Conservation (phyloP, 306 rosid species). For the Trifolium fragiferum region DNA sequence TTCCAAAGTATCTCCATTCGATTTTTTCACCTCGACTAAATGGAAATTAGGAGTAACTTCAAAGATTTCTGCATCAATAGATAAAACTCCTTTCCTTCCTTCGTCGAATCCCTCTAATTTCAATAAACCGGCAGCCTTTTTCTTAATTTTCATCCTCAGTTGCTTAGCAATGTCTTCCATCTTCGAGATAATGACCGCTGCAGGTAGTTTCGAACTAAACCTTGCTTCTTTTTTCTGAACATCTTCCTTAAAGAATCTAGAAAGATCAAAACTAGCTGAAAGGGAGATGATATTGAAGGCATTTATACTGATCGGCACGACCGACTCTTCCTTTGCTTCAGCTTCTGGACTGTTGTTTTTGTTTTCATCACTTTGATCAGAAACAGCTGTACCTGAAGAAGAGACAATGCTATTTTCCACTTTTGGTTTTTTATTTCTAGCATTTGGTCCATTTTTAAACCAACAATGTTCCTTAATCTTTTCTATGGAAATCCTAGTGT, state of each 20-base stretch:
- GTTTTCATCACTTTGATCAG: slow-evolving; percentile 43
- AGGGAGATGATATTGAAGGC: slow-evolving; percentile 86
- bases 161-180: slow-evolving; percentile 72
- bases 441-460: slow-evolving; percentile 62
- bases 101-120: slow-evolving; percentile 60
- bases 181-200: slow-evolving; percentile 64
- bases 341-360: slow-evolving; percentile 38
- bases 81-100: slow-evolving; percentile 77
- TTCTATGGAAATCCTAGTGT: slow-evolving; percentile 59
- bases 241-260: slow-evolving; percentile 62
- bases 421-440: slow-evolving; percentile 38
- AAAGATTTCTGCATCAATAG: slow-evolving; percentile 85
- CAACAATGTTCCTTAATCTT: slow-evolving; percentile 65
- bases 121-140: slow-evolving; percentile 68
- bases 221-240: slow-evolving; percentile 59
- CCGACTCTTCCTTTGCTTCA: slow-evolving; percentile 51
- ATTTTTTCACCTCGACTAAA: slow-evolving; percentile 84
- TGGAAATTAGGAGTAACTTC: slow-evolving; percentile 76
- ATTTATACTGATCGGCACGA: slow-evolving; percentile 63
- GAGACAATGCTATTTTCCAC: slow-evolving; percentile 42
- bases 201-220: slow-evolving; percentile 76
- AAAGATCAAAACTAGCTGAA: slow-evolving; percentile 75
- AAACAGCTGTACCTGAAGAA: slow-evolving; percentile 39
- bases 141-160: slow-evolving; percentile 68
- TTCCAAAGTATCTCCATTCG: slow-evolving; percentile 84